A percentile compares a stretch with the other conserved stretches of the same genome.
These are phyloP conservation scores for Ganoderma lingzhi DNA, from an alignment of 1,284 basidiomycete species.

Conservation along the genomic window DNA sequence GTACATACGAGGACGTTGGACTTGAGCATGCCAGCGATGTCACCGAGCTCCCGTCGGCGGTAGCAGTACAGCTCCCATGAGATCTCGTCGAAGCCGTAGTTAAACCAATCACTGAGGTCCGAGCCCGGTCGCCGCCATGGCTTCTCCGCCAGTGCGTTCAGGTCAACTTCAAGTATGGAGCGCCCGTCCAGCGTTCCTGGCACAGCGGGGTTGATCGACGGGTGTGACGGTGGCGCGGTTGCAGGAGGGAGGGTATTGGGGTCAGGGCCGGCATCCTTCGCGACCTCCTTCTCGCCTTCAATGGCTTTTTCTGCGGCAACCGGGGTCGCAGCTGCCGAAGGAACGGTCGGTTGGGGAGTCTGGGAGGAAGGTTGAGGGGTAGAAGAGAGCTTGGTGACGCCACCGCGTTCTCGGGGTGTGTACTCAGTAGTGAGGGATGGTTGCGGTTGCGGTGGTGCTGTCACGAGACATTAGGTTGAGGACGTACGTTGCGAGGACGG, in stretches of 20 bases:
- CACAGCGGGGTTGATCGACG: constrained; percentile 73
- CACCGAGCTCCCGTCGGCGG: constrained; percentile 83
- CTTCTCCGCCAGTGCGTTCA: constrained; percentile 85
- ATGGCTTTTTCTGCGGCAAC: constrained; percentile 31
- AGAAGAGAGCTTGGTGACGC: constrained; percentile 37
- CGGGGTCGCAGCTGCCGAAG: constrained; percentile 41
- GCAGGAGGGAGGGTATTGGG: constrained; percentile 68
- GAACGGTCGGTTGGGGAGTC: constrained; percentile 35
- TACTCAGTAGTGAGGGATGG: constrained; percentile 90
- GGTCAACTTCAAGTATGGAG: constrained; percentile 90
- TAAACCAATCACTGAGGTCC: constrained; percentile 98
- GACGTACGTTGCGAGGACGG: background rate
- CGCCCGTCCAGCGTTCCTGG: constrained; percentile 79
- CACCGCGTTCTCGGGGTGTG: constrained; percentile 82
- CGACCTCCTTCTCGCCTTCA: constrained; percentile 34
- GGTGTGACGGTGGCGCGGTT: constrained; percentile 77
- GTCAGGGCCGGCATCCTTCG: constrained; percentile 55
- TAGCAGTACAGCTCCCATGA: constrained; percentile 94
- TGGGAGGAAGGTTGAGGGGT: constrained; percentile 37
- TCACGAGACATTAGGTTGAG: background rate
- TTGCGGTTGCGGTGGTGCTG: constrained; percentile 47
- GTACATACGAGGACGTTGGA: constrained; percentile 75
- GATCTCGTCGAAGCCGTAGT: constrained; percentile 98
- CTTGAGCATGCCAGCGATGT: constrained; percentile 80
- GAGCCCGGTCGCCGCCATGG: constrained; percentile 94